Conservation (phyloP, 2,329 filamentous ascomycete species). For the Samsoniella hepiali region DNA sequence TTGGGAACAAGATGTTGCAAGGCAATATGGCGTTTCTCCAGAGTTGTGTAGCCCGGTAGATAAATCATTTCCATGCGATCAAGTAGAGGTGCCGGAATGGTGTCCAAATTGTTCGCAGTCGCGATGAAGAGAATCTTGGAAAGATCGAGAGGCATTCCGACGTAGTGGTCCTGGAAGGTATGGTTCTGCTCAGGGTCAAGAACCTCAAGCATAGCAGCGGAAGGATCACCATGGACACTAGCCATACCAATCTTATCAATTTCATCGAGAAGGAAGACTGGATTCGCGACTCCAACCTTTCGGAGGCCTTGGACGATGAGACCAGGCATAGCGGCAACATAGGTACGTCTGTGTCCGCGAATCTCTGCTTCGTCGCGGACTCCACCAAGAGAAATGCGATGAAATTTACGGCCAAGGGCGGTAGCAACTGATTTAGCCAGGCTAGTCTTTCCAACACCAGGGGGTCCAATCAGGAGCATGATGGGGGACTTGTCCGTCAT, state of each 20-base stretch:
- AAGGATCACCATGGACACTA: slow-evolving; percentile 93
- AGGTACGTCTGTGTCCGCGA: slow-evolving; percentile 87
- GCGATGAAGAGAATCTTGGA: slow-evolving; percentile 98
- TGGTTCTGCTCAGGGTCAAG: slow-evolving; percentile 96
- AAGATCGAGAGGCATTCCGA: slow-evolving; percentile 91
- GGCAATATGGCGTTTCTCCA: slow-evolving; percentile 96
- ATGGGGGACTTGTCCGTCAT: slow-evolving; percentile 96
- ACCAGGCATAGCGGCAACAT: slow-evolving; percentile 98
- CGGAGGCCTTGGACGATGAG: slow-evolving; percentile 89
- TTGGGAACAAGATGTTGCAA: slow-evolving; percentile 92
- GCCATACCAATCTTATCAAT: slow-evolving; percentile 94
- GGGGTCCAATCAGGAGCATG: slow-evolving; percentile 85
- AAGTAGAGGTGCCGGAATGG: slow-evolving; percentile 87
- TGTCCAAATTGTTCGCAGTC: slow-evolving; percentile 91
- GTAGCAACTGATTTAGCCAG: slow-evolving; percentile 90
- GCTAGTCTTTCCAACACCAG: slow-evolving; percentile 94
- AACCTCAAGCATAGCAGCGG: slow-evolving; percentile 96
- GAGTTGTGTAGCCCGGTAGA: slow-evolving; percentile 90
- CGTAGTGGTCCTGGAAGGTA: slow-evolving; percentile 91
- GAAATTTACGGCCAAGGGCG: slow-evolving; percentile 90
- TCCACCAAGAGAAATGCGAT: slow-evolving; percentile 92
- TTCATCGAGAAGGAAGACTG: slow-evolving; percentile 92
- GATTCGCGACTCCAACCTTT: slow-evolving; percentile 93
- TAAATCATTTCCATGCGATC: slow-evolving; percentile 97
- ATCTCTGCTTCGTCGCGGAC: slow-evolving; percentile 97